phyloP scores from a whole-genome alignment of 1,284 basidiomycete genomes.

The Papiliotrema nemorosa region DNA sequence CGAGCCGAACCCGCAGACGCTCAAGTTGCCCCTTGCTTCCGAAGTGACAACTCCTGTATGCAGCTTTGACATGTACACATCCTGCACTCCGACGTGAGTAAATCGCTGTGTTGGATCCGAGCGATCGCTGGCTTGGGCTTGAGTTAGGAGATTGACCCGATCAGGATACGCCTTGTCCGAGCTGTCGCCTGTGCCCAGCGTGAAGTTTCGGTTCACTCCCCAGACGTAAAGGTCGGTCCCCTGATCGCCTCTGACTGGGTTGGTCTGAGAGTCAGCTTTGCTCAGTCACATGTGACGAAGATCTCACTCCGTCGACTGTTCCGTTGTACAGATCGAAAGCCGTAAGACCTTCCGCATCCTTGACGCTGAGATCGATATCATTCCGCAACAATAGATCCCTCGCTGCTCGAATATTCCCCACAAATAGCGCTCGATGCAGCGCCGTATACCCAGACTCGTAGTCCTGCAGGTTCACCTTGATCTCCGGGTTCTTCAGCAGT shows the following conservation, averaged over 20 bases:
- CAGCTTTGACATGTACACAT: conserved; percentile 74
- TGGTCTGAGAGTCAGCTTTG: conserved; percentile 56
- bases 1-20: conserved; percentile 80
- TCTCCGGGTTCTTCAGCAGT: conserved; percentile 68
- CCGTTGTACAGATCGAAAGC: conserved; percentile 93
- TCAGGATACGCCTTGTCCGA: conserved; percentile 79
- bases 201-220: conserved; percentile 84
- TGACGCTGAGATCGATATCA: conserved; percentile 71
- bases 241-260: conserved; percentile 48
- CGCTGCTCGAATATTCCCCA: conserved; percentile 76
- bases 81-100: conserved; percentile 59
- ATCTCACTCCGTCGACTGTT: conserved; percentile 64
- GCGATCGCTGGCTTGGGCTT: conserved; percentile 50
- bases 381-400: conserved; percentile 69
- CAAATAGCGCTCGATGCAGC: conserved; percentile 84
- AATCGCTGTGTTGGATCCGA: conserved; percentile 42
- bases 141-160: conserved; percentile 57
- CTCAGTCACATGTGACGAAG: too few species aligned
- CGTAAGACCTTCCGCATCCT: conserved; percentile 87
- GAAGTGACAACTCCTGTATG: conserved; percentile 77
- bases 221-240: conserved; percentile 75
- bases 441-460: conserved; percentile 86
- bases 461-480: conserved; percentile 81
- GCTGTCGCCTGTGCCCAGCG: conserved; percentile 76
- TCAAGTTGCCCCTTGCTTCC: conserved; percentile 68